Evolutionary conservation across 169 alveolate genomes (phyloP).

Genomic region (Cryptosporidium parvum): DNA sequence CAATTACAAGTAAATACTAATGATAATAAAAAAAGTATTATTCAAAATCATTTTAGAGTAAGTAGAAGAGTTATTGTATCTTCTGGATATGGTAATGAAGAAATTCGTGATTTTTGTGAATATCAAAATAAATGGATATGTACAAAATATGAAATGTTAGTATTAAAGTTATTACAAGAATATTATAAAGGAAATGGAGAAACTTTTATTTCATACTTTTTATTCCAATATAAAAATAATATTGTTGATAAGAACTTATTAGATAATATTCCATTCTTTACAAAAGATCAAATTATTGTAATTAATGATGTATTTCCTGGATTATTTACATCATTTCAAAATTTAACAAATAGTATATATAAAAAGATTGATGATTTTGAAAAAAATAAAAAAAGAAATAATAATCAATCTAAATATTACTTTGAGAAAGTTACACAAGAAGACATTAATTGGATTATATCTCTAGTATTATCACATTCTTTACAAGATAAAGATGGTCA

Average conservation of each 20-base stretch:
- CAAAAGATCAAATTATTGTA: constrained; percentile 20
- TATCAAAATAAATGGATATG: constrained; percentile 10
- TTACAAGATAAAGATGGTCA: constrained; percentile 42
- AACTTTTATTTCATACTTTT: constrained; percentile 24
- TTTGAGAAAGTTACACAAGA: constrained; percentile 11
- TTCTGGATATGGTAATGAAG: constrained; percentile 48
- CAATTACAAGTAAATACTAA: too few species aligned
- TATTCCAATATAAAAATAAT: constrained; percentile 15
- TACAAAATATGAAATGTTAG: constrained; percentile 47
- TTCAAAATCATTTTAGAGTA: not conserved
- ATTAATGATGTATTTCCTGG: constrained; percentile 49
- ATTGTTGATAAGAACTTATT: constrained; percentile 10
- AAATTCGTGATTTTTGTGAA: constrained; percentile 18
- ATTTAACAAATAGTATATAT: constrained; percentile 14
- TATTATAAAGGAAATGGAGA: constrained; percentile 1
- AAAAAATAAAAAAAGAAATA: not conserved
- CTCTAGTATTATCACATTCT: constrained; percentile 55
- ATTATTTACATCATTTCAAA: constrained; percentile 22
- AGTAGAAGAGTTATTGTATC: constrained; percentile 24
- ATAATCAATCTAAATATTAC: not conserved
- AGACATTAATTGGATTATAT: constrained; percentile 56
- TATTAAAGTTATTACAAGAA: constrained; percentile 17
- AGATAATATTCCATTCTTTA: constrained; percentile 60
- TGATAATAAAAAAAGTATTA: too few species aligned
- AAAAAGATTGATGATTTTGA: constrained; percentile 21